Base-by-base conservation (phyloP, 805 yeast species). In the Clavispora fructus region DNA sequence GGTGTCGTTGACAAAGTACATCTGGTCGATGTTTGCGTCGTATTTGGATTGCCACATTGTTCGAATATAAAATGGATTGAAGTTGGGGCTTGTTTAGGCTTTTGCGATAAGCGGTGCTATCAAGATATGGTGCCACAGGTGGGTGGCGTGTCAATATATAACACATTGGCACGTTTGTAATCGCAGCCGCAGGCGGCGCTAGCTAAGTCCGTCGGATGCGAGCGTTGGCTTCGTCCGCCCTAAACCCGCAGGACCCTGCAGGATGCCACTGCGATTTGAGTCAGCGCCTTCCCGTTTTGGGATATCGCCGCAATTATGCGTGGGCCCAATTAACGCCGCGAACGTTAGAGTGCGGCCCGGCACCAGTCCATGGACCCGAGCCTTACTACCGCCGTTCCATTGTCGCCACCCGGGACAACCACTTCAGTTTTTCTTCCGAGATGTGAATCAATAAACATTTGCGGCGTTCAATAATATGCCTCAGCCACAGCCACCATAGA, bases 11-110 rank as follows among this genome's bases (percentile, higher is more conserved):
- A 49, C 38, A 27, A 49, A 54, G 46, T 53, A 54, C 17, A 47
- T 51, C 32, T 53, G 57, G 40, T 53, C 47, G 25, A 54, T 49
- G 26, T 46, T 37, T 11, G 49, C 39, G 42, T 54, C 58, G 42
- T 37, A 54, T 19, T 52, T 51, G 16, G 57, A 44, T 41, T 43
- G 43, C 54, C 56, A 54, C 49, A 41, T 50, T 16, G 37, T 6
- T 10, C 17, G 10, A 14, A 16, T 16, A 33, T 9, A 25, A 6
- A 17, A 23, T 4, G 25, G 37, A 17, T 7, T 14, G 12, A 27
- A 11, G 2, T 11, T 27, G 29, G 7, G 12, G 29, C 12, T 8
- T 11, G 3, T 4, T 27, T 27, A 11, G 29, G 35, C 17, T 8
- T 19, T 7, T 32, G 19, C 2, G 32, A 32, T n/a, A 14, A n/a